Evolutionary conservation across 495 filamentous ascomycete genomes (phyloP), one percentile per base, ranked within the genome.

Genomic region (Saxophila tyrrhenica): DNA sequence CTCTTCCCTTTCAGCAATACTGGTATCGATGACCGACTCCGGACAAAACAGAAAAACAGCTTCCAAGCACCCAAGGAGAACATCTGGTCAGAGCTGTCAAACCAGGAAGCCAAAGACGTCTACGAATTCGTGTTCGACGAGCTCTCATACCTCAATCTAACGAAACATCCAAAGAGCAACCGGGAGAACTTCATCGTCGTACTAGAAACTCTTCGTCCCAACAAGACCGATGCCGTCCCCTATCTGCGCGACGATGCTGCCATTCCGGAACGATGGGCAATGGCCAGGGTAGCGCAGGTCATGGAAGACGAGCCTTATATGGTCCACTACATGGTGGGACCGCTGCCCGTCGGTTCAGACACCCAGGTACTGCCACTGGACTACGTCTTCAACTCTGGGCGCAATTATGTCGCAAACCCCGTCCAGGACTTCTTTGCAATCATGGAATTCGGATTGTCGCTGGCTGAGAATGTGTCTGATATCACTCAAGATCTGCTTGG

Each of bases 181-280:
- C 42, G 48, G 45, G 62, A 63, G 21, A 65, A 61, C 39, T 52
- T 55, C 39, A 50, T 59, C 42, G 54, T 48, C 21, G 55, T 72
- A n/a, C 64, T 75, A 25, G 77, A 80, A 51, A 58, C 73, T 15
- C 61, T 78, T 52, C 61, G 64, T 50, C 75, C 76, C 15, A 79
- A 79, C 64, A 80, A 79, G 60, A 73, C 75, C 0, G 73, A 73
- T 61, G 71, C 67, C 20, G 52, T 76, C 21, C 48, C 62, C 1
- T 80, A 70, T 57, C 55, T 79, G 10, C 68, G 76, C 52, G 64
- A 64, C 35, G 55, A 53, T 46, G 65, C 54, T 11, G 47, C 62
- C 2, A 50, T 66, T 3, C 60, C 60, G 15, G 29, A 52, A 24
- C 65, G 72, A 56, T 78, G 73, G 56, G 75, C 75, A 19, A 73